phyloP scores from a whole-genome alignment of 164 flowering plant genomes.

The Platanus orientalis region DNA sequence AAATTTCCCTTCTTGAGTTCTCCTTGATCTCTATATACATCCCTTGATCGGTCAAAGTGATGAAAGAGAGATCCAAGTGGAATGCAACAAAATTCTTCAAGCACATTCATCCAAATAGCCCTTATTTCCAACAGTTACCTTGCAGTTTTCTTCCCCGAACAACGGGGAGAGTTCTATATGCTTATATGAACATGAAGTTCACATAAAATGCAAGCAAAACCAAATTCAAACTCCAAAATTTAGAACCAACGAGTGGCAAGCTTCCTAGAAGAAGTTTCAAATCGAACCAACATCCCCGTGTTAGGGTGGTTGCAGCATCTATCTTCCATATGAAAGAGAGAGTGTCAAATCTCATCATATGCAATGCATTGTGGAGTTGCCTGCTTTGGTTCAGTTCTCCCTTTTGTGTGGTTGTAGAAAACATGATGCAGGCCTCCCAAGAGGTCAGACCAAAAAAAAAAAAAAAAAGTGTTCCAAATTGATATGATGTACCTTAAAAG shows the following conservation, averaged over 20 bases:
- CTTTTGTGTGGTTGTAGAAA: too few species aligned
- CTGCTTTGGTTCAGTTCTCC: too few species aligned
- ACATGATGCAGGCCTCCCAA: too few species aligned
- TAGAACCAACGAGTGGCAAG: constrained; percentile 95
- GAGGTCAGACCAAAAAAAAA: too few species aligned
- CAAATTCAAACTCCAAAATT: constrained; percentile 96
- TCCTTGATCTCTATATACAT: constrained; percentile 90
- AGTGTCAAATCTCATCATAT: too few species aligned
- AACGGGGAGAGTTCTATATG: constrained; percentile 94
- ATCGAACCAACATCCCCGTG: constrained; percentile 93
- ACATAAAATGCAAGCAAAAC: constrained; percentile 78
- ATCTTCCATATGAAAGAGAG: constrained; percentile 98
- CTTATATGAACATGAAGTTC: constrained; percentile 95
- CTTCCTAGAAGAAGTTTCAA: constrained; percentile 96
- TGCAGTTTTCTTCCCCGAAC: constrained; percentile 98
- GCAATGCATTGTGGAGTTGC: too few species aligned
- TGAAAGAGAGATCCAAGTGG: constrained; percentile 94
- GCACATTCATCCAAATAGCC: constrained; percentile 83
- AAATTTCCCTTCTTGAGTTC: constrained; percentile 80
- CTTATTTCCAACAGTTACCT: constrained; percentile 91
- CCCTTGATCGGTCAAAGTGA: constrained; percentile 77
- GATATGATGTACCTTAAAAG: too few species aligned
- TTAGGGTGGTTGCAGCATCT: constrained; percentile 86
- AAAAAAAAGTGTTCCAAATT: too few species aligned
- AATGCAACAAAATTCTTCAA: constrained; percentile 80